Base-by-base conservation (phyloP, 2,329 filamentous ascomycete species). In the Penicillium griseofulvum region DNA sequence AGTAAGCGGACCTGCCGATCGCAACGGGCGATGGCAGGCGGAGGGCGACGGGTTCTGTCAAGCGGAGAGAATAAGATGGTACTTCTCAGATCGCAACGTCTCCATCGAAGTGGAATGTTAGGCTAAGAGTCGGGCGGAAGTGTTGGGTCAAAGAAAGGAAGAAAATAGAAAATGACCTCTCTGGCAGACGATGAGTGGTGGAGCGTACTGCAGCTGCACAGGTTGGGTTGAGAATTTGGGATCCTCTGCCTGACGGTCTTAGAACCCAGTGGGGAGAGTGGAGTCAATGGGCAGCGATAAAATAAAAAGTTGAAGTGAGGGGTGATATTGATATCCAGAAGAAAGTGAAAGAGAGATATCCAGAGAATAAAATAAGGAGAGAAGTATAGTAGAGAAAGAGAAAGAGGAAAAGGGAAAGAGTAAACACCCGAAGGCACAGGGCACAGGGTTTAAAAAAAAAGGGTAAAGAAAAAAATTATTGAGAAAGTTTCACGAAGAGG, bases 71-170 rank as follows among this genome's bases (percentile, higher is more conserved):
- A 62, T 58, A 52, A 61, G 57, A 58, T 63, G 54, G 59, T 59
- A 63, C 59, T 63, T 62, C 62, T 61, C 62, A 62, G 64, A 60
- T 62, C 64, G 68, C 68, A 67, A 56, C 58, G 61, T 69, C 68
- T 71, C 69, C 69, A 71, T 71, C 68, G 68, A 71, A 69, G 60
- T 56, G 52, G 57, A 31, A 58, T 51, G 53, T 64, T 54, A 52
- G 64, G 58, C 57, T 43, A 49, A 53, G 54, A 54, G 49, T 60
- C 51, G 61, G 56, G 61, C 56, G 59, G 50, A 44, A 54, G 56
- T 38, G 58, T 54, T 52, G 43, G 45, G 54, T 57, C 60, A 44
- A 26, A 43, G 55, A 47, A 42, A 50, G 41, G 26, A 49, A 36
- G 48, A 34, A 41, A 56, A 41, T 34, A 46, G 46, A 50, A 53